phyloP scores from a whole-genome alignment of 345 rosid species.

The Euclidium syriacum region DNA sequence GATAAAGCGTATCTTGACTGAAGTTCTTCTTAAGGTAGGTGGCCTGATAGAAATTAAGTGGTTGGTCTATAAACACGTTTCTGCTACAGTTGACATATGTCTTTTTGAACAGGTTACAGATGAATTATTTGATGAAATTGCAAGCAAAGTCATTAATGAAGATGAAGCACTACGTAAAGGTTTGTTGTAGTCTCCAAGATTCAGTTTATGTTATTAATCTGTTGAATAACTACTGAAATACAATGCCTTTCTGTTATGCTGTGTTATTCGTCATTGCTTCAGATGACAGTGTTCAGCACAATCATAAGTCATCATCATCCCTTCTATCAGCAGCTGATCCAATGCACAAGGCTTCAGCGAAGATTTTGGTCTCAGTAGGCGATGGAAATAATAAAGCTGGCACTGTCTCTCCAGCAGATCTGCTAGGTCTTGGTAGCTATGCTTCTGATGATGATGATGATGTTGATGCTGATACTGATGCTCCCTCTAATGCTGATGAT shows the following conservation, averaged over 20 bases:
- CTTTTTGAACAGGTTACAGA: conserved; percentile 77
- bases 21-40: conserved; percentile 86
- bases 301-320: conserved; percentile 35
- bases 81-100: conserved; percentile 13
- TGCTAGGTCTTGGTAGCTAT: conserved; percentile 91
- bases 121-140: conserved; percentile 94
- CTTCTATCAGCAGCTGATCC: conserved; percentile 33
- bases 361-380: conserved; percentile 42
- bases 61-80: conserved; percentile 2
- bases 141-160: conserved; percentile 77
- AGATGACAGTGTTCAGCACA: conserved; percentile 41
- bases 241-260: neutral
- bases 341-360: conserved; percentile 47
- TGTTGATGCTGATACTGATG: conserved; percentile 36
- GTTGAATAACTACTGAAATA: conserved; percentile 9
- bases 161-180: conserved; percentile 60
- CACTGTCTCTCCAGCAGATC: conserved; percentile 59
- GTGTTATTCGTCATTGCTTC: conserved; percentile 26
- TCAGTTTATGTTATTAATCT: neutral
- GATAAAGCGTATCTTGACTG: conserved; percentile 88
- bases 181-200: conserved; percentile 24
- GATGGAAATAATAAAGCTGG: conserved; percentile 45
- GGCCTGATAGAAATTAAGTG: conserved; percentile 19
- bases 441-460: conserved; percentile 82
- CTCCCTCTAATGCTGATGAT: conserved; percentile 51